phyloP scores from a whole-genome alignment of 1,284 basidiomycete genomes.

The Irpex sp. region DNA sequence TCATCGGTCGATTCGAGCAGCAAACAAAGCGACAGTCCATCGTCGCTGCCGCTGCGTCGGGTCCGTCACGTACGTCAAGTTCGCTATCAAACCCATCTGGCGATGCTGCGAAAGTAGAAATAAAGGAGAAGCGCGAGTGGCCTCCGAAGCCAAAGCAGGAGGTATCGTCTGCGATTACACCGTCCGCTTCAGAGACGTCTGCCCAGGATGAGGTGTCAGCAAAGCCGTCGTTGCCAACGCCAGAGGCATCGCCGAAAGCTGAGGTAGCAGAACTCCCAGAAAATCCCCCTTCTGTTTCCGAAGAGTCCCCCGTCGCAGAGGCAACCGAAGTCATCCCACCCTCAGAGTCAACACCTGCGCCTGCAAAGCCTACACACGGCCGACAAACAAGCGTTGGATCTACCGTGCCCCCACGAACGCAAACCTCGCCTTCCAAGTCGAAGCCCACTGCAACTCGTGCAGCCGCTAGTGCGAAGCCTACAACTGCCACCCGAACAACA shows the following conservation, averaged over 20 bases:
- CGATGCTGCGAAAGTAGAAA: constrained; percentile 60
- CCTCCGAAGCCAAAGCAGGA: constrained; percentile 43
- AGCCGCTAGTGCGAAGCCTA: constrained; percentile 4
- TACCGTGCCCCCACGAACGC: constrained; percentile 12
- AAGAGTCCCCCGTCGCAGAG: constrained; percentile 4
- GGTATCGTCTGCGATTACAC: constrained; percentile 10
- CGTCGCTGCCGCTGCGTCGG: constrained; percentile 27
- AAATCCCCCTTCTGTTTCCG: constrained; percentile 6
- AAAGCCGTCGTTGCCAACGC: constrained; percentile 13
- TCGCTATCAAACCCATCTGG: constrained; percentile 52
- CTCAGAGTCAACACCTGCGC: constrained; percentile 6
- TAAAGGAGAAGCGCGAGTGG: constrained; percentile 72
- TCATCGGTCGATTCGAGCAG: constrained; percentile 79
- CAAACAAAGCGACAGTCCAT: constrained; percentile 60
- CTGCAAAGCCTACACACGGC: constrained; percentile 22
- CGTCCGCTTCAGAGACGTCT: constrained; percentile 9
- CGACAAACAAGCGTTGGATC: constrained; percentile 3
- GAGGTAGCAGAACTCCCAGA: constrained; percentile 10
- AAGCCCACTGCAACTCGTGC: constrained; percentile 12
- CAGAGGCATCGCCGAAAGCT: constrained; percentile 13
- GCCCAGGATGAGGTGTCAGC: constrained; percentile 1
- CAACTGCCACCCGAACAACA: constrained; percentile 21
- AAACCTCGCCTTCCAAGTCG: constrained; percentile 26
- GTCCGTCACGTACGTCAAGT: constrained; percentile 53
- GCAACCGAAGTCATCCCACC: constrained; percentile 1